Base-by-base conservation (phyloP, 108 stramenopile species). In the Pseudonitzschia multistriata region DNA sequence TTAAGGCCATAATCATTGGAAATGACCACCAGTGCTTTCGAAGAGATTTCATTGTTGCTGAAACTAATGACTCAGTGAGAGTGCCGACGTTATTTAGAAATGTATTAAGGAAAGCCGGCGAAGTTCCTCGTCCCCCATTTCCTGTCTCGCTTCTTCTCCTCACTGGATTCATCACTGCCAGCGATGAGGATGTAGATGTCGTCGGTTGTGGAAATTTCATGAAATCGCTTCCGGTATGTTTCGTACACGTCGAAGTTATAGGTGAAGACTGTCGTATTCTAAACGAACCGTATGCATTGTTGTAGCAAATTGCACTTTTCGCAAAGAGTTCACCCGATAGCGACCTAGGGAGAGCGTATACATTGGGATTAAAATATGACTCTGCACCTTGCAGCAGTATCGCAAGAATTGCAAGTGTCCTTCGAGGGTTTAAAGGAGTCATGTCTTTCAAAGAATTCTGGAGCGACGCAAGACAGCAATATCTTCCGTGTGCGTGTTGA, bases 21-120 rank as follows among this genome's bases (percentile, higher is more conserved):
- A 62, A 65, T 15, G 15, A 13, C 81, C 81, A 82, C 77, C 77
- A 82, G 40, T 49, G 71, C 29, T 59, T 63, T 45, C 49, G 53
- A 4, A 74, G 13, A 8, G 45, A 52, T 0, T 8, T 24, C 22
- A 52, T 3, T 4, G 50, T 52, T 52, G 50, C 21, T 25, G 42
- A 45, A 2, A 17, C 42, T 17, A 45, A 17, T 4, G 42, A 45
- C 42, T 2, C 13, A 4, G 17, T 1, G 15, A 45, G 3, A 17
- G 15, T 45, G 13, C 42, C 42, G 42, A 17, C 17, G 2, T 13
- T 10, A 13, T 45, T 13, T 2, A 45, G 42, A 13, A 45, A 45
- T 17, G 1, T 10, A 3, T 45, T 13, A 6, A 45, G 42, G 17
- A 17, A 2, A 13, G 42, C 17, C 1, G n/a, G 27, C 29, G n/a